Percentiles rank a stretch among this genome's conserved stretches.
These are phyloP conservation scores for Elongisporangium senticosum DNA, from an alignment of 352 stramenopile species.

Conservation along the genomic window DNA sequence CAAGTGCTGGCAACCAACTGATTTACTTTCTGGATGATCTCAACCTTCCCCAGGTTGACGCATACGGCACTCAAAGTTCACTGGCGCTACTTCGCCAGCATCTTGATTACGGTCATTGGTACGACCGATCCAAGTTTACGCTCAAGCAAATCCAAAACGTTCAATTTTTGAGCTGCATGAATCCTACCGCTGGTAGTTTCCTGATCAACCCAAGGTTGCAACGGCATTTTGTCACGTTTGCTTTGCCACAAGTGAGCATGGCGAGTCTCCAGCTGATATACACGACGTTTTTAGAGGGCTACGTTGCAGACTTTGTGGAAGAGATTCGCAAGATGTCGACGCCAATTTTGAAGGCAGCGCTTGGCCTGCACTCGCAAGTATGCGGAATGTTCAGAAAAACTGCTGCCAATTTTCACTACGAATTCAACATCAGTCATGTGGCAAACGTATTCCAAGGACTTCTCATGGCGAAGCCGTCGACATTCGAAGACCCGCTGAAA, in stretches of 20 bases:
- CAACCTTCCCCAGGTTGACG: constrained; percentile 92
- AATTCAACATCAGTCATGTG: constrained; percentile 96
- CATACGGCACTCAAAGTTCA: constrained; percentile 93
- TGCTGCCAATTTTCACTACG: constrained; percentile 95
- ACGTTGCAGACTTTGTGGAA: constrained; percentile 91
- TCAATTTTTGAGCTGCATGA: constrained; percentile 95
- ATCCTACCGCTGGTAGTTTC: constrained; percentile 91
- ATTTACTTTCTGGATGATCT: constrained; percentile 97
- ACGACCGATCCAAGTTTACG: constrained; percentile 91
- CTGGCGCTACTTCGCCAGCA: constrained; percentile 93
- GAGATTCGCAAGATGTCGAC: constrained; percentile 86
- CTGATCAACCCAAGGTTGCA: constrained; percentile 92
- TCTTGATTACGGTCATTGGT: constrained; percentile 93
- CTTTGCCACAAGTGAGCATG: constrained; percentile 80
- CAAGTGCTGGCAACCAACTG: constrained; percentile 71
- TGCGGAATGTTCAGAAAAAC: constrained; percentile 87
- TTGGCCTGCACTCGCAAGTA: constrained; percentile 88
- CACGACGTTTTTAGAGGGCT: constrained; percentile 92
- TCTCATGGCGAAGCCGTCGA: constrained; percentile 81
- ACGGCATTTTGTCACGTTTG: constrained; percentile 94
- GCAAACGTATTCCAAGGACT: constrained; percentile 94
- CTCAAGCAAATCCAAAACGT: constrained; percentile 92
- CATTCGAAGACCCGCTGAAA: constrained; percentile 85
- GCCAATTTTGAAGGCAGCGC: constrained; percentile 81
- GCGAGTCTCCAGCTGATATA: constrained; percentile 93